Evolutionary conservation across 1,139 yeast genomes (phyloP).

Genomic region (Lodderomyces theae): DNA sequence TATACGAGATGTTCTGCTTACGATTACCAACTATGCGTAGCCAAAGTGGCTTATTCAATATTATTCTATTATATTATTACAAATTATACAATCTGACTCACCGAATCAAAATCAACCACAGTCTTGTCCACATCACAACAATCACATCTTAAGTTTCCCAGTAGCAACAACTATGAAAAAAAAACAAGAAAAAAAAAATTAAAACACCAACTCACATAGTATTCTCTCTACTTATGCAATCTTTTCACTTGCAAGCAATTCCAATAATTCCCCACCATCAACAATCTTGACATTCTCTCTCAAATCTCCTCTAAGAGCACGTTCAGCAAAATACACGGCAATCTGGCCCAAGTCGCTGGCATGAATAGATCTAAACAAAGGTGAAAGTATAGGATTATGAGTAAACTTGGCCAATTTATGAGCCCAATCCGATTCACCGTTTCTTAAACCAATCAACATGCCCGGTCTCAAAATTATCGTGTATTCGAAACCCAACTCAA

Average conservation of each 20-base stretch:
- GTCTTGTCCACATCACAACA: no score
- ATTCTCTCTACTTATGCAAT: neutral
- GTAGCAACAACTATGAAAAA: no score
- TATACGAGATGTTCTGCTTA: no score
- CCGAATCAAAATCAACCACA: no score
- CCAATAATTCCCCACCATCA: slow-evolving; percentile 12
- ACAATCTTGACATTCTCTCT: slow-evolving; percentile 15
- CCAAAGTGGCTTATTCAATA: no score
- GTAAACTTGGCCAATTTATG: slow-evolving; percentile 29
- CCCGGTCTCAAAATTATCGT: slow-evolving; percentile 76
- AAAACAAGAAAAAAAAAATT: no score
- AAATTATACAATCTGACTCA: no score
- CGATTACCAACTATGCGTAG: no score
- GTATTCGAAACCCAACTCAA: slow-evolving; percentile 57
- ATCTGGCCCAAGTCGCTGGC: slow-evolving; percentile 51
- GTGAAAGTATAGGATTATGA: slow-evolving; percentile 33
- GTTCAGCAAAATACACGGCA: slow-evolving; percentile 33
- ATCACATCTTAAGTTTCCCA: no score
- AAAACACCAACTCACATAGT: neutral
- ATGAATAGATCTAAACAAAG: slow-evolving; percentile 36
- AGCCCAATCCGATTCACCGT: slow-evolving; percentile 24
- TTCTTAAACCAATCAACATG: slow-evolving; percentile 57
- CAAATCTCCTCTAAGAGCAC: slow-evolving; percentile 13
- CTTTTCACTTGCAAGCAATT: slow-evolving; percentile 10
- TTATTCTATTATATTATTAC: no score